Percentiles rank a stretch among this genome's conserved stretches.
Evolutionary conservation across 169 alveolate genomes (phyloP).

Genomic region (Pseudocohnilembus persalinus): DNA sequence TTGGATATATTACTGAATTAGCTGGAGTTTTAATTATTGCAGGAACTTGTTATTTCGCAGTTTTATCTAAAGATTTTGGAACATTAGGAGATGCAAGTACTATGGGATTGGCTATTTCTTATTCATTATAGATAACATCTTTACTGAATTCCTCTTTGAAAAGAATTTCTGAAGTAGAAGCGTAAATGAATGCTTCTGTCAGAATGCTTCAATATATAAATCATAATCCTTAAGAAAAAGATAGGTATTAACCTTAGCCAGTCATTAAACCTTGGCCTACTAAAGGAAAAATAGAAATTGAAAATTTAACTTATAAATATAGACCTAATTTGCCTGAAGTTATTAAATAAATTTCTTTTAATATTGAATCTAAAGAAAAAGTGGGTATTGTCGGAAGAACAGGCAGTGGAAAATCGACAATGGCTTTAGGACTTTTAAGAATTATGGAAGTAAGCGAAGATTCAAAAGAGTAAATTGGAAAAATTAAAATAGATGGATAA

Average conservation of each 20-base stretch:
- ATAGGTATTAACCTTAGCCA: background rate
- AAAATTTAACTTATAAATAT: slow-evolving; percentile 50
- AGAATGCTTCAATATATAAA: slow-evolving; percentile 26
- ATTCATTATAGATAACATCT: slow-evolving; percentile 1
- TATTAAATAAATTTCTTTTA: slow-evolving; percentile 59
- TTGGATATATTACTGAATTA: slow-evolving; percentile 48
- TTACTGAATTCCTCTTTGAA: slow-evolving; percentile 3
- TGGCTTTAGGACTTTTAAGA: slow-evolving; percentile 46
- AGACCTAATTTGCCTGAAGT: slow-evolving; percentile 64
- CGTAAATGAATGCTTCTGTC: slow-evolving; percentile 6
- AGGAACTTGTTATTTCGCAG: slow-evolving; percentile 44
- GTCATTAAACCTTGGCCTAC: slow-evolving; percentile 24
- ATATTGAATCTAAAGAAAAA: slow-evolving; percentile 62
- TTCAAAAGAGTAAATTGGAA: slow-evolving; percentile 21
- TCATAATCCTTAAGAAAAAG: slow-evolving; percentile 39
- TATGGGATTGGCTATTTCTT: slow-evolving; percentile 14
- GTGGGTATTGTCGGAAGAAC: slow-evolving; percentile 88
- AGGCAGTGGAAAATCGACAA: slow-evolving; percentile 87
- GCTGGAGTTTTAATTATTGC: slow-evolving; percentile 46
- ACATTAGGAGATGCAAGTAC: slow-evolving; percentile 13
- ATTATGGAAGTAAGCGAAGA: slow-evolving; percentile 33
- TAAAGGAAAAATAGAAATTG: slow-evolving; percentile 40
- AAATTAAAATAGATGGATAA: slow-evolving; percentile 43
- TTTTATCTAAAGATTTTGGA: slow-evolving; percentile 31
- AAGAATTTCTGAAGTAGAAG: slow-evolving; percentile 6